Evolutionary conservation across 2,329 filamentous ascomycete genomes (phyloP), one percentile per base, ranked within the genome.

Genomic region (Fusarium duplospermum): DNA sequence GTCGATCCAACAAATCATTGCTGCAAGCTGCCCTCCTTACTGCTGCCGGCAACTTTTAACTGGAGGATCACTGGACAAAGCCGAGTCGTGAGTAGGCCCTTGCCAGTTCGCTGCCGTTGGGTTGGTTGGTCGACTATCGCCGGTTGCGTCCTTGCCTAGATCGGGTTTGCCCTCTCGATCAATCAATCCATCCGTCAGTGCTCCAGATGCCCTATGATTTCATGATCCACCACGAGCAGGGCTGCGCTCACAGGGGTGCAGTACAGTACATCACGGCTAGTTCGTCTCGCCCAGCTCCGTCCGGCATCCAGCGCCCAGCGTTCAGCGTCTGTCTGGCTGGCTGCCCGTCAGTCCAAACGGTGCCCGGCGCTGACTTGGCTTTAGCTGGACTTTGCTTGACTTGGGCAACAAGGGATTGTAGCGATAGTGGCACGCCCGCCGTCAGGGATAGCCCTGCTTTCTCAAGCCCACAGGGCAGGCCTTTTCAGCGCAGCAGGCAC

Each of bases 141-240:
- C 22, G 45, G 33, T 58, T 50, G 42, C 20, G 58, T 64, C 36
- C 52, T 77, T 74, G 68, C 63, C 71, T 63, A 78, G 75, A 78
- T 78, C 74, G 75, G 75, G 66, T 27, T 24, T 72, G 66, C 57
- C 58, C 62, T 22, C 65, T 69, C 65, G 65, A 64, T 72, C 71
- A 66, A 68, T 74, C 70, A 68, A 69, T 75, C 69, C 67, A 73
- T 71, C 59, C 67, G 77, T 77, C 69, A 67, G 61, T 62, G 27
- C 61, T 71, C 67, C 75, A 76, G 69, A 77, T 71, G 75, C 77
- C 70, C 66, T 76, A 78, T 79, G 77, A 78, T 78, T 78, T 78
- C 75, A 78, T 78, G 68, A 67, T 70, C 77, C 77, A 77, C 77
- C 52, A 58, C 33, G 42, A 67, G 64, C 77, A 78, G 77, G 77